Percentiles rank a stretch among this genome's conserved stretches.
Evolutionary conservation across 768 basidiomycete genomes (phyloP).

Genomic region (Hygrophoropsis aurantiaca): DNA sequence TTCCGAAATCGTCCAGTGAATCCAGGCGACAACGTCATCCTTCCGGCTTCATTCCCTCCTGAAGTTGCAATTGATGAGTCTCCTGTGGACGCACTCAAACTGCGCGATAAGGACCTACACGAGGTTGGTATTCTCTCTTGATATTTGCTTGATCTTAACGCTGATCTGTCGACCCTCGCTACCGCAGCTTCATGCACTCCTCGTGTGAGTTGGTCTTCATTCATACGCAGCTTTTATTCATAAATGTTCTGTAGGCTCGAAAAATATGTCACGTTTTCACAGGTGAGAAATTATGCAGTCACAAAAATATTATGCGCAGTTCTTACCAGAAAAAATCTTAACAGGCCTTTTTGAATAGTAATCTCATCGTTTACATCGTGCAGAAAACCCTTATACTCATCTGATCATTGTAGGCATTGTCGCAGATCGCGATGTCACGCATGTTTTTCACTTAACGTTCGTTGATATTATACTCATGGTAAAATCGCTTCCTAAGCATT

Average conservation of each 20-base stretch:
- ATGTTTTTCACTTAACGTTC: constrained; percentile 17
- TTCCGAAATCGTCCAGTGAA: constrained; percentile 37
- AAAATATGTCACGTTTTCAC: constrained; percentile 6
- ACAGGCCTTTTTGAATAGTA: constrained; percentile 4
- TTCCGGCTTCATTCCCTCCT: constrained; percentile 53
- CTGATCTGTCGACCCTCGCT: no score
- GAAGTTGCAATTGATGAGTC: constrained; percentile 22
- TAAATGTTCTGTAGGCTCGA: background rate
- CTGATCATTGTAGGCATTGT: constrained; percentile 4
- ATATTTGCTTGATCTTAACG: background rate
- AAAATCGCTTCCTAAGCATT: constrained; percentile 13
- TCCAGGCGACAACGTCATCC: constrained; percentile 42
- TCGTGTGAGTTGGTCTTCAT: constrained; percentile 44
- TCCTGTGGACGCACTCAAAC: constrained; percentile 22
- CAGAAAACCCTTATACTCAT: background rate
- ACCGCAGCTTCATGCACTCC: constrained; percentile 55
- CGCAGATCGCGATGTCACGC: constrained; percentile 13
- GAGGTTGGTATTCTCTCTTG: constrained; percentile 35
- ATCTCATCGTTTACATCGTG: background rate
- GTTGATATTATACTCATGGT: background rate
- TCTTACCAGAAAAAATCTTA: background rate
- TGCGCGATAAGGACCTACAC: constrained; percentile 45
- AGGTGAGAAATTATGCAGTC: background rate
- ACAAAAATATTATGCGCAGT: background rate
- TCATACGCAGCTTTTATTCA: background rate